phyloP scores from a whole-genome alignment of 192 early-diverging fungal genomes.

The Dissophora ornata region DNA sequence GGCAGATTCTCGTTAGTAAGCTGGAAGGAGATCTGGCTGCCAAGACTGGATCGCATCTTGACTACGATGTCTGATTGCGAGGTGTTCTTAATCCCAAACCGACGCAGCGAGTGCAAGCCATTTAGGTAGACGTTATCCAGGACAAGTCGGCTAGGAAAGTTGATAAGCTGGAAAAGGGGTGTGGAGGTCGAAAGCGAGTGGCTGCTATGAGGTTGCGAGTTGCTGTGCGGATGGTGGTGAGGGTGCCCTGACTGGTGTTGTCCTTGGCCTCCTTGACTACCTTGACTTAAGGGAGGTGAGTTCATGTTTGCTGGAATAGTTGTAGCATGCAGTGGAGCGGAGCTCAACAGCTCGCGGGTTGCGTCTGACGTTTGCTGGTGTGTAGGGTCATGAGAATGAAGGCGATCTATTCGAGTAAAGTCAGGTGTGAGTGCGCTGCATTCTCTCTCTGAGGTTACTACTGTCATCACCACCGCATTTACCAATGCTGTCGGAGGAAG shows the following conservation, averaged over 20 bases:
- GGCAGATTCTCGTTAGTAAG: constrained; percentile 87
- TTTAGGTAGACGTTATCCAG: constrained; percentile 88
- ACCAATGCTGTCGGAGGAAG: background rate
- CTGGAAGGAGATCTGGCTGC: constrained; percentile 86
- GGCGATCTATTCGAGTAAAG: background rate
- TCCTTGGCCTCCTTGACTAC: background rate
- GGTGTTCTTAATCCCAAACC: constrained; percentile 78
- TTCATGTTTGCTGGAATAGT: background rate
- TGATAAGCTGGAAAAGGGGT: constrained; percentile 64
- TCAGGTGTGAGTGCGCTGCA: background rate
- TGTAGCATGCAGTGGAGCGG: background rate
- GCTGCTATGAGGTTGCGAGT: background rate
- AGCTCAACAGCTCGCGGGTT: background rate
- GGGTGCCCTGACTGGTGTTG: background rate
- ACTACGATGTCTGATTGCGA: constrained; percentile 68
- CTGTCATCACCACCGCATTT: background rate
- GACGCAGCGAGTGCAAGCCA: constrained; percentile 80
- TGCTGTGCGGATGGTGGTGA: constrained; percentile 14
- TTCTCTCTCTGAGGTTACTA: too few species aligned
- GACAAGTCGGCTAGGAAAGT: constrained; percentile 67
- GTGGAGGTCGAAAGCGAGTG: constrained; percentile 16
- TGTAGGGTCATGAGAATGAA: background rate
- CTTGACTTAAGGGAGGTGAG: constrained; percentile 3
- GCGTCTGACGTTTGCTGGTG: background rate
- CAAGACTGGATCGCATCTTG: constrained; percentile 83